Evolutionary conservation across 257 asterid genomes (phyloP), one percentile per base, ranked within the genome.

Genomic region (Solanum medicagineum): DNA sequence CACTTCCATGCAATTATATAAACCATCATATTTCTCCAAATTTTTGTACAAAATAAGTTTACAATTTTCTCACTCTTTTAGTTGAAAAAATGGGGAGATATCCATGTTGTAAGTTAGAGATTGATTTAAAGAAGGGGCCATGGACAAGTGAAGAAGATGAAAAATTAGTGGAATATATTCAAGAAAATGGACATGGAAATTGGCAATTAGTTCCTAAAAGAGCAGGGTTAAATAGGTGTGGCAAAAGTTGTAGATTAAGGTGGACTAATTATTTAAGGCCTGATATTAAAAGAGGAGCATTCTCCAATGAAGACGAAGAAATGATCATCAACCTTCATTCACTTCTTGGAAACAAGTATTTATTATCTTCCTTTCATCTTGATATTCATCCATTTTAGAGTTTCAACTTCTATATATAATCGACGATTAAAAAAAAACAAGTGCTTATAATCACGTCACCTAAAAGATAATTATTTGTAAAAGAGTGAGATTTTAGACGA

Each of bases 201-300:
- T 89, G 91, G 91, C 91, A 87, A 81, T 68, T 85, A 36, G 80
- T 89, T 1, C 87, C 90, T 1, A 81, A 69, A 75, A 70, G 20
- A 66, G 88, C 91, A 2, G 90, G 91, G 3, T 74, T 89, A 24
- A 89, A 87, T 10, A 62, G 92, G 54, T 89, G 92, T 26, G 92
- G 92, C 14, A 89, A 89, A 86, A 87, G 92, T 83, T 89, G 92
- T 68, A 81, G 92, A 82, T 71, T 89, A 20, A 83, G 92, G 24
- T 89, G 92, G 92, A 87, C 92, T 11, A 89, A 89, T 79, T 89
- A 89, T 71, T 84, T 89, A 26, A 86, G 87, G 47, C 92, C 90
- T 10, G 89, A 88, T 11, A 87, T 89, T 83, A 89, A 87, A 63
- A 84, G 90, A 69, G 92, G 92, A 29, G 83, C 59, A 13, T 89